A percentile compares a stretch with the other conserved stretches of the same genome.
Conservation (phyloP, 768 basidiomycete species). For the Lactifluus hygrophoroides region DNA sequence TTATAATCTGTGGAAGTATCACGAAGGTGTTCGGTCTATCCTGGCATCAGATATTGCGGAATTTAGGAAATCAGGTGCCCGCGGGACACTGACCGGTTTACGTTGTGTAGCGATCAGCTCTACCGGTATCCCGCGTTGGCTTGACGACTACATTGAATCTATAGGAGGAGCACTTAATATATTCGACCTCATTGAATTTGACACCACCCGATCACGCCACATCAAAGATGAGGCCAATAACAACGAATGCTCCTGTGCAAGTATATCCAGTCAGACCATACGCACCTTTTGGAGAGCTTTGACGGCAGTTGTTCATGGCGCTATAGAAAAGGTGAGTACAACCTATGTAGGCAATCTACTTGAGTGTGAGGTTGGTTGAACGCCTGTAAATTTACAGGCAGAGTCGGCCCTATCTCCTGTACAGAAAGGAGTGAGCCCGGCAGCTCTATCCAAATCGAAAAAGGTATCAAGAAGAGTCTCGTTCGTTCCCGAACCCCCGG, state of each 20-base stretch:
- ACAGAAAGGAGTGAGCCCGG: not conserved
- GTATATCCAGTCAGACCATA: not conserved
- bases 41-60: not conserved
- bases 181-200: not conserved
- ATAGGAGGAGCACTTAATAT: not conserved
- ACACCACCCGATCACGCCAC: not conserved
- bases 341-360: not conserved
- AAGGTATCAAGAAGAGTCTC: not conserved
- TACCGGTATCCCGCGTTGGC: not conserved
- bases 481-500: not conserved
- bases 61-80: not conserved
- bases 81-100: not conserved
- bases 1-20: not conserved
- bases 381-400: not conserved
- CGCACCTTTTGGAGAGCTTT: not conserved
- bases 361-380: not conserved
- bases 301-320: not conserved
- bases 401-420: not conserved
- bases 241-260: not conserved
- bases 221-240: not conserved
- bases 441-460: not conserved
- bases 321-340: not conserved
- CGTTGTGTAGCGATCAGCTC: not conserved
- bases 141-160: not conserved
- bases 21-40: not conserved